Conservation (phyloP, 2,329 filamentous ascomycete species). For the Alternaria sp. region DNA sequence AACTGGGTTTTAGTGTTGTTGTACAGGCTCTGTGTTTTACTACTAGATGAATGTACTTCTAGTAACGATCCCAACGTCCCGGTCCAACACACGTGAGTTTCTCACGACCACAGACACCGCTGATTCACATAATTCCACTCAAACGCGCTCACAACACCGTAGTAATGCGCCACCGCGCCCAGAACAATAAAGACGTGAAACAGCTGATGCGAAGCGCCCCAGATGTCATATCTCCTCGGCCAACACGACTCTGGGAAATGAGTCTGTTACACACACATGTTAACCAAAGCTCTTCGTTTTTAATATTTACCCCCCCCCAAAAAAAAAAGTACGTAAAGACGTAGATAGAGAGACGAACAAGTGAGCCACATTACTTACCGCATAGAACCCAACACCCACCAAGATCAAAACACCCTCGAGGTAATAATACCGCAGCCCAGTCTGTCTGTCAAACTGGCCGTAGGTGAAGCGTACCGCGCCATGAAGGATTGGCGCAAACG, state of each 20-base stretch:
- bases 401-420: conserved; percentile 50
- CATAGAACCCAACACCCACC: conserved; percentile 80
- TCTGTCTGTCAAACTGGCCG: conserved; percentile 69
- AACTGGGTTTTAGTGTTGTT: too few relatives aligned
- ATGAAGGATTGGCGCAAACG: conserved; percentile 81
- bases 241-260: conserved; percentile 75
- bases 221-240: conserved; percentile 84
- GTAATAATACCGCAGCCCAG: conserved; percentile 57
- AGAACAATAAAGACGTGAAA: conserved; percentile 88
- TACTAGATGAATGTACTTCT: too few relatives aligned
- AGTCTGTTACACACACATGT: conserved; percentile 66
- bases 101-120: conserved; percentile 10
- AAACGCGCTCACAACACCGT: conserved; percentile 13
- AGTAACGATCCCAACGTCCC: too few relatives aligned
- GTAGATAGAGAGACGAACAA: too few relatives aligned
- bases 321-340: too few relatives aligned
- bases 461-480: conserved; percentile 66
- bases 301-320: too few relatives aligned
- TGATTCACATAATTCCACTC: conserved; percentile 17
- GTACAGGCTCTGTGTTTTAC: too few relatives aligned
- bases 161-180: conserved; percentile 63
- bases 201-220: conserved; percentile 87
- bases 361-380: too few relatives aligned
- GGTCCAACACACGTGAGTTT: accelerated
- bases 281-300: conserved; percentile 76